A percentile compares a stretch with the other conserved stretches of the same genome.
These are phyloP conservation scores for Podaxis carcinomalis DNA, from an alignment of 768 basidiomycete genomes.

Conservation along the genomic window DNA sequence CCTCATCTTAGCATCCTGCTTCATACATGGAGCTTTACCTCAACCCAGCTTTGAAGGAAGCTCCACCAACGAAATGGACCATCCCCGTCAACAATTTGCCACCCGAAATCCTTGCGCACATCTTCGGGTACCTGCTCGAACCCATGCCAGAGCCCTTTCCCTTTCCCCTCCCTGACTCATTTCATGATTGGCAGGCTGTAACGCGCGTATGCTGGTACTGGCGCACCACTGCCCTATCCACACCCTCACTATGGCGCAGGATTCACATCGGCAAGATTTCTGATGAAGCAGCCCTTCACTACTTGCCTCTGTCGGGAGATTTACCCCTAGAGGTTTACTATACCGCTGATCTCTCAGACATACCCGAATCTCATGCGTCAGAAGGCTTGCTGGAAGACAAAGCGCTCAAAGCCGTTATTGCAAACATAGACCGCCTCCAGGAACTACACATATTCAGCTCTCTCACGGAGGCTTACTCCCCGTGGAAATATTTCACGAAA, in stretches of 20 bases:
- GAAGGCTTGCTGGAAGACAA: background rate
- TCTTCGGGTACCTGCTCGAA: slow-evolving; percentile 7
- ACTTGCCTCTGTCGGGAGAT: background rate
- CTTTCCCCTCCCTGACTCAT: slow-evolving; percentile 3
- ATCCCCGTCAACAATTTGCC: slow-evolving; percentile 3
- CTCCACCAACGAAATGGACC: background rate
- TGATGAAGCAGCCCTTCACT: slow-evolving; percentile 2
- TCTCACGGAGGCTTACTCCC: slow-evolving; percentile 1
- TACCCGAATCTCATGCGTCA: background rate
- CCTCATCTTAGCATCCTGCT: background rate
- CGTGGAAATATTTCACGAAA: slow-evolving; percentile 6
- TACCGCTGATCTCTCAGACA: background rate
- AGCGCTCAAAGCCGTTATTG: background rate
- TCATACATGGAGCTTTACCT: background rate
- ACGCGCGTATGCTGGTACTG: slow-evolving; percentile 2
- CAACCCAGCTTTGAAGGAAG: background rate
- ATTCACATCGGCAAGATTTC: slow-evolving; percentile 3
- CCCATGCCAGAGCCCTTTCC: slow-evolving; percentile 1
- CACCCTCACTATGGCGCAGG: slow-evolving; percentile 5
- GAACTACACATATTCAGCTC: slow-evolving; percentile 10
- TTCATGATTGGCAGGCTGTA: slow-evolving; percentile 7
- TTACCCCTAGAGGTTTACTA: slow-evolving; percentile 8
- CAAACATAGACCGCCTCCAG: background rate
- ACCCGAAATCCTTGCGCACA: slow-evolving; percentile 13
- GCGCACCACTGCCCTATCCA: slow-evolving; percentile 6